Percentiles rank a stretch among this genome's conserved stretches.
Evolutionary conservation across 139 green algal genomes (phyloP).

Genomic region (Chlorella sp.): DNA sequence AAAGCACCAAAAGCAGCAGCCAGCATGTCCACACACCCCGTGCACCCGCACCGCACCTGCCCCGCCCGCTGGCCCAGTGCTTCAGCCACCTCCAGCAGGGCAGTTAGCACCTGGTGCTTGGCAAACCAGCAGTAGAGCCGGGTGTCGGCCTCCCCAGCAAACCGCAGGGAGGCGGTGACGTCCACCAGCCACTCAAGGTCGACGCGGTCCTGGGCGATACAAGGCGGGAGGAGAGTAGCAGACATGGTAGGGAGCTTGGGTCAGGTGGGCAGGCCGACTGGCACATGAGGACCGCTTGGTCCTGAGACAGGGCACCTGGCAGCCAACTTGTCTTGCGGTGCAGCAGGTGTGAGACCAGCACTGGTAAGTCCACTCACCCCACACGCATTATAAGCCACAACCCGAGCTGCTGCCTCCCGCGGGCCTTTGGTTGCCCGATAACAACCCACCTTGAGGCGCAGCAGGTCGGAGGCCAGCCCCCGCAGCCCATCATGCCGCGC

Average conservation of each 20-base stretch:
- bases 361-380: neutral
- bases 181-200: neutral
- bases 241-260: neutral
- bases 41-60: neutral
- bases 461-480: neutral
- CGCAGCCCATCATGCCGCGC: neutral
- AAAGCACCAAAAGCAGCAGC: too few species aligned
- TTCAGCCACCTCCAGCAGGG: neutral
- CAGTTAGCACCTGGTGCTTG: neutral
- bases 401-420: too few species aligned
- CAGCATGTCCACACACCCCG: too few species aligned
- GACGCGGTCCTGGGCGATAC: neutral
- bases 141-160: neutral
- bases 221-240: neutral
- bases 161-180: neutral
- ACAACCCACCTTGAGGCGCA: neutral
- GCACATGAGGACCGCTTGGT: neutral
- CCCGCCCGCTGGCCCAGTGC: neutral
- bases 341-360: neutral
- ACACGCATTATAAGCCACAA: too few species aligned
- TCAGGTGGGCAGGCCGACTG: neutral
- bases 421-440: too few species aligned
- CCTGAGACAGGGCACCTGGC: too few species aligned
- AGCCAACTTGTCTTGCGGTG: too few species aligned
- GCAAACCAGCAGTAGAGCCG: neutral